These are phyloP conservation scores for Byssochlamys sp. DNA, from an alignment of 2,329 filamentous ascomycete genomes.

Conservation along the genomic window DNA sequence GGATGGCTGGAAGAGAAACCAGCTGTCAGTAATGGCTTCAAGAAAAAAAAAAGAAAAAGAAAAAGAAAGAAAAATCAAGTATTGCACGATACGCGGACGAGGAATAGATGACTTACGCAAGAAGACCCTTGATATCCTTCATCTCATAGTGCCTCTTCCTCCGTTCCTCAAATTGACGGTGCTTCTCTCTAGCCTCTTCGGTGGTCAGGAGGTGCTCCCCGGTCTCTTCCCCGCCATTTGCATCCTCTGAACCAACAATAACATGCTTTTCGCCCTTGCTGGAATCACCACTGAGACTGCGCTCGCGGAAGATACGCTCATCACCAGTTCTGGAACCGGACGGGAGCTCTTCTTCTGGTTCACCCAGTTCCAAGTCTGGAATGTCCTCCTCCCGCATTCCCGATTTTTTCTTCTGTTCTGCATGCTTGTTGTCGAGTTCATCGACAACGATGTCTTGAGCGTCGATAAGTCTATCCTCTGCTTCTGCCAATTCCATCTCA, in stretches of 20 bases:
- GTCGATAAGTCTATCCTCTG: conserved; percentile 45
- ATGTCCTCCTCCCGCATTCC: conserved; percentile 62
- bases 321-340: conserved; percentile 20
- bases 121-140: conserved; percentile 78
- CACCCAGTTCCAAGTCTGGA: conserved; percentile 80
- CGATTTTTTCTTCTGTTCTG: conserved; percentile 32
- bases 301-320: conserved; percentile 35
- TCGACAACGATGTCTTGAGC: conserved; percentile 61
- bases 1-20: conserved; percentile 42
- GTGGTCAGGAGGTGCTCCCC: conserved; percentile 46
- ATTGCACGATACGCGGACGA: not conserved
- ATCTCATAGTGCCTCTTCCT: conserved; percentile 98
- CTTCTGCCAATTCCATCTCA: conserved; percentile 39
- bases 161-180: conserved; percentile 79
- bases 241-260: conserved; percentile 53
- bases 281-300: conserved; percentile 33
- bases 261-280: conserved; percentile 61
- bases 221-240: conserved; percentile 26
- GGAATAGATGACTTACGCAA: conserved; percentile 51
- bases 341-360: conserved; percentile 68
- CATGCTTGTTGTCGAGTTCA: conserved; percentile 49
- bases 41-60: not conserved
- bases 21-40: conserved; percentile 4
- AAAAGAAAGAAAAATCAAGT: not conserved
- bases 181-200: conserved; percentile 75